phyloP scores from a whole-genome alignment of 2,329 filamentous ascomycete species.

The Pseudopithomyces chartarum region DNA sequence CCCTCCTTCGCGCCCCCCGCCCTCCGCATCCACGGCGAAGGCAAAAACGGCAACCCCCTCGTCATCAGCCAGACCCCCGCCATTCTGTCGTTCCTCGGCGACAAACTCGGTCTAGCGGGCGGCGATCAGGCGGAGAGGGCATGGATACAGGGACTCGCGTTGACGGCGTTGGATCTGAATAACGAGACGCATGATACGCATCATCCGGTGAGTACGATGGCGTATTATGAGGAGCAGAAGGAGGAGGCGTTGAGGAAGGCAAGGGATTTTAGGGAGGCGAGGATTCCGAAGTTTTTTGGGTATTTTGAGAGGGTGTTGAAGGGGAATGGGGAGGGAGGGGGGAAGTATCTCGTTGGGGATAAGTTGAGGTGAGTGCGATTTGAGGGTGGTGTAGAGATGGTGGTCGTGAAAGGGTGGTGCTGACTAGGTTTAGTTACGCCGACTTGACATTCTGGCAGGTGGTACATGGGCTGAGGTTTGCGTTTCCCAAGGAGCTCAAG shows the following conservation, averaged over 20 bases:
- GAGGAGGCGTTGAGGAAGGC: conserved; percentile 64
- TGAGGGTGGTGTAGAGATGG: not conserved
- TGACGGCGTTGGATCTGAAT: conserved; percentile 74
- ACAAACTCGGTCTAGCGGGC: conserved; percentile 62
- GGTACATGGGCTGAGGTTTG: conserved; percentile 60
- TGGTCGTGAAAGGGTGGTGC: not conserved
- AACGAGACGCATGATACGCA: conserved; percentile 78
- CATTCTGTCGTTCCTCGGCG: conserved; percentile 73
- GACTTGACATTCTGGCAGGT: conserved; percentile 77
- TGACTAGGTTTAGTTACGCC: conserved; percentile 58
- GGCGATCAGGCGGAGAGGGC: conserved; percentile 57
- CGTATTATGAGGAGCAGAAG: conserved; percentile 79
- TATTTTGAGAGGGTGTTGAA: conserved; percentile 72
- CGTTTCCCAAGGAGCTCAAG: conserved; percentile 71
- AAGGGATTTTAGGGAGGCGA: conserved; percentile 61
- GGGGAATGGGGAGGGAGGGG: conserved; percentile 62
- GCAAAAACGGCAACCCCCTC: conserved; percentile 59
- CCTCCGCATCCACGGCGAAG: conserved; percentile 58
- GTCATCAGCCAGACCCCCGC: conserved; percentile 72
- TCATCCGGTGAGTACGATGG: conserved; percentile 65
- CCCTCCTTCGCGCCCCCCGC: conserved; percentile 71
- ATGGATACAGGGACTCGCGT: conserved; percentile 64
- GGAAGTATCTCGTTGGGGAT: conserved; percentile 68
- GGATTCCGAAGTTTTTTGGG: conserved; percentile 73
- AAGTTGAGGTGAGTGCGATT: conserved; percentile 51